Conservation (phyloP, 805 yeast species). For the Starmerella sp. region DNA sequence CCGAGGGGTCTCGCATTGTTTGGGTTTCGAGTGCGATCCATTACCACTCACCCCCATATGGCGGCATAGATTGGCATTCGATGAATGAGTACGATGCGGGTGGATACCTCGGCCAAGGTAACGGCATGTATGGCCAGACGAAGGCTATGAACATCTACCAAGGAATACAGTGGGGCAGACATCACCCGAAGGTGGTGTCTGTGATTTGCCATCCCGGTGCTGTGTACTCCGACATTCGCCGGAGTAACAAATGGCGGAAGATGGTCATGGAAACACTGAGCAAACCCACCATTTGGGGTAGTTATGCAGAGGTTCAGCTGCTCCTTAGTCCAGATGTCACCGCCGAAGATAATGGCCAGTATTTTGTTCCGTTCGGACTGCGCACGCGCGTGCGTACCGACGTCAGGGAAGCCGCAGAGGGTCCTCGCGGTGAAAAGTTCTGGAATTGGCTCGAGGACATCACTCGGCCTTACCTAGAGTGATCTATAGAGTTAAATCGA, state of each 20-base stretch:
- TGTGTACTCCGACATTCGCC: constrained; percentile 32
- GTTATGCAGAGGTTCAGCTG: constrained; percentile 36
- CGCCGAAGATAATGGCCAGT: constrained; percentile 29
- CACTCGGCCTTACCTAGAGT: not conserved
- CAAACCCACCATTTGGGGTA: constrained; percentile 32
- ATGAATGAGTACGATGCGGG: constrained; percentile 25
- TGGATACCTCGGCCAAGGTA: constrained; percentile 16
- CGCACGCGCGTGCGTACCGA: constrained; percentile 32
- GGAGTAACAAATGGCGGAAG: constrained; percentile 22
- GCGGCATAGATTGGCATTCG: constrained; percentile 34
- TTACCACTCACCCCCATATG: constrained; percentile 25
- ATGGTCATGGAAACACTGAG: constrained; percentile 15
- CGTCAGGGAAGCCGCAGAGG: constrained; percentile 28
- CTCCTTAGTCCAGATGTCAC: constrained; percentile 33
- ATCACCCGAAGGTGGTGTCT: constrained; percentile 28
- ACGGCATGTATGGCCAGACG: constrained; percentile 35
- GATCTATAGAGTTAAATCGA: not conserved
- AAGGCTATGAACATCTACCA: constrained; percentile 37
- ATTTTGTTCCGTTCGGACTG: constrained; percentile 35
- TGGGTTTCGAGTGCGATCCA: constrained; percentile 39
- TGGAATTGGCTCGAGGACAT: constrained; percentile 29
- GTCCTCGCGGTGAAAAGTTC: constrained; percentile 30
- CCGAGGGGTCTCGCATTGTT: constrained; percentile 33
- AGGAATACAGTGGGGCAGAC: constrained; percentile 30
- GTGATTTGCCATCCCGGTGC: constrained; percentile 36